A percentile compares a stretch with the other conserved stretches of the same genome.
These are phyloP conservation scores for Podospora bellae-mahoneyi DNA, from an alignment of 495 filamentous ascomycete genomes.

Conservation along the genomic window DNA sequence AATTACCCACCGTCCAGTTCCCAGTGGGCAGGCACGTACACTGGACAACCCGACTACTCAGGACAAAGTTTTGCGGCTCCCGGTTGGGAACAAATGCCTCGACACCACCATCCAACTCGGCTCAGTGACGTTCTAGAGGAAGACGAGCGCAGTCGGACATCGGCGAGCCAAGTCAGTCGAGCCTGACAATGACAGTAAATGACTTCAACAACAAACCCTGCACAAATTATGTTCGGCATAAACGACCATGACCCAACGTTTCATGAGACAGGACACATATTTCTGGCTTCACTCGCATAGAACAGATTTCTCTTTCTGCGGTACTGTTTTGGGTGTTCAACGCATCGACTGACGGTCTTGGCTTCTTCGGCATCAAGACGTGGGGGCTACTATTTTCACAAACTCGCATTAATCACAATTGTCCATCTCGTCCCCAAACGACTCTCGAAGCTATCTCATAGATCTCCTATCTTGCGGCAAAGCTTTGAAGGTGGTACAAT, in stretches of 20 bases:
- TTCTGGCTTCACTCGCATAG: background rate
- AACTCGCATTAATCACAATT: background rate
- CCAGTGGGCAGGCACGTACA: constrained; percentile 33
- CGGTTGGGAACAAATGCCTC: constrained; percentile 76
- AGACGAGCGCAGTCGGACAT: constrained; percentile 66
- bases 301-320: background rate
- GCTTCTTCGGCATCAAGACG: background rate
- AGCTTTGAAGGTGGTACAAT: background rate
- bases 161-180: constrained; percentile 48
- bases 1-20: constrained; percentile 39
- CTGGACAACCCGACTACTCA: constrained; percentile 43
- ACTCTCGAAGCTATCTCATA: background rate
- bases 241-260: background rate
- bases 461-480: background rate
- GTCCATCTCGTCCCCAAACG: background rate
- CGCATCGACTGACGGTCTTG: background rate
- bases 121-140: constrained; percentile 91
- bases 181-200: constrained; percentile 26
- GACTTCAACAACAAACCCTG: background rate
- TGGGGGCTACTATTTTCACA: background rate
- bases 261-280: background rate
- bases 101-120: constrained; percentile 91
- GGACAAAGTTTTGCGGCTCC: constrained; percentile 62
- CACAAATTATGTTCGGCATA: background rate
- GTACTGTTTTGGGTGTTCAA: background rate